Percentiles rank a stretch among this genome's conserved stretches.
These are phyloP conservation scores for Metschnikowia amazonensis DNA, from an alignment of 805 yeast species.

Conservation along the genomic window DNA sequence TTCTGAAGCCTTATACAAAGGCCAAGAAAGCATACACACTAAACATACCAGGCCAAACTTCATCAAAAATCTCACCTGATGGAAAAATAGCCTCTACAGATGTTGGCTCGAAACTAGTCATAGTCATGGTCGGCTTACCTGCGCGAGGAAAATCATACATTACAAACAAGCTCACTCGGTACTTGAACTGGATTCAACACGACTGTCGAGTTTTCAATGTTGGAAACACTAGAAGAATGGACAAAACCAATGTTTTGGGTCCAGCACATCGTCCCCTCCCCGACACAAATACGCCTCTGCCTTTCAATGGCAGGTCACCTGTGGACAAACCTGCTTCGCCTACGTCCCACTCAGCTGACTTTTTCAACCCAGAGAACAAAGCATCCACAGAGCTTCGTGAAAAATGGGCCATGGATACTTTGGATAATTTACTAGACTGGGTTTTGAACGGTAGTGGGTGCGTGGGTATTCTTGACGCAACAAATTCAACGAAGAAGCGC, in stretches of 20 bases:
- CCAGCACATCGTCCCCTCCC: slow-evolving; percentile 64
- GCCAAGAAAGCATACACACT: slow-evolving; percentile 72
- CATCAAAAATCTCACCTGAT: slow-evolving; percentile 74
- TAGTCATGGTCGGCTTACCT: slow-evolving; percentile 95
- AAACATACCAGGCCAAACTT: slow-evolving; percentile 89
- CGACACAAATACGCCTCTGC: slow-evolving; percentile 38
- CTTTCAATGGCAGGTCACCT: slow-evolving; percentile 15
- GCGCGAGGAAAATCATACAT: slow-evolving; percentile 94
- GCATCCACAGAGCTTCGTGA: slow-evolving; percentile 68
- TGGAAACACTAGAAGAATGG: slow-evolving; percentile 87
- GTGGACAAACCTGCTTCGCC: slow-evolving; percentile 20
- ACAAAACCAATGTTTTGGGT: slow-evolving; percentile 48
- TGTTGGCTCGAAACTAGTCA: slow-evolving; percentile 69
- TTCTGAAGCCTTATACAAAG: slow-evolving; percentile 36
- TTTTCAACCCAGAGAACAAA: slow-evolving; percentile 77
- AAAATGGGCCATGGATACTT: slow-evolving; percentile 94
- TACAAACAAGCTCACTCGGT: slow-evolving; percentile 85
- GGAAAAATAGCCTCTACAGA: slow-evolving; percentile 62
- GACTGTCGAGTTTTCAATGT: slow-evolving; percentile 90
- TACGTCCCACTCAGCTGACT: slow-evolving; percentile 66
- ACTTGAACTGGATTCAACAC: slow-evolving; percentile 91
- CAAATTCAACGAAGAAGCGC: slow-evolving; percentile 69
- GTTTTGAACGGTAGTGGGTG: slow-evolving; percentile 77
- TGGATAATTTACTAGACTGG: slow-evolving; percentile 79
- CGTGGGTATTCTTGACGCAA: slow-evolving; percentile 89